Conservation (phyloP, 2,329 filamentous ascomycete genomes). For the Ceratocystis cubensis region DNA sequence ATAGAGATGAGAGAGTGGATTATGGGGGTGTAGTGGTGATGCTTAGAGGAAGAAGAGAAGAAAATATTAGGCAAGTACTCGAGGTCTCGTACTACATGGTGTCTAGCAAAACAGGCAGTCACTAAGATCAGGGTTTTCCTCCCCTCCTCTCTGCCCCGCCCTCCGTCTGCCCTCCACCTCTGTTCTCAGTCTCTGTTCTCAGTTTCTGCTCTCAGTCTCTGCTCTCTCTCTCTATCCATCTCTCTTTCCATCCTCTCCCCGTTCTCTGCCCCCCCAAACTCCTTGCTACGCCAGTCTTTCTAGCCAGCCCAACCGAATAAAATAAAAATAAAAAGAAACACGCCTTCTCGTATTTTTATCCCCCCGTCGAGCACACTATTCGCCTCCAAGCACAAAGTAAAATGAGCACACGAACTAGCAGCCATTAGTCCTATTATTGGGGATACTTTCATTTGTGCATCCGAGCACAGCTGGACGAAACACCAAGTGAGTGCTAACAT, state of each 20-base stretch:
- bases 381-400: background rate
- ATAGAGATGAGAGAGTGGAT: background rate
- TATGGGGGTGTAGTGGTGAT: background rate
- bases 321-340: too few relatives aligned
- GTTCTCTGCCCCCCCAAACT: too few relatives aligned
- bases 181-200: too few relatives aligned
- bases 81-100: too few relatives aligned
- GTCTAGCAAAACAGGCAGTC: background rate
- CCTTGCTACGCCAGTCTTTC: too few relatives aligned
- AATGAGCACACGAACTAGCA: background rate
- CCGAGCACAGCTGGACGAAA: conserved; percentile 2
- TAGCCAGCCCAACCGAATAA: too few relatives aligned
- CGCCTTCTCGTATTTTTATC: background rate
- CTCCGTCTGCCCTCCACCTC: too few relatives aligned
- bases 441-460: background rate
- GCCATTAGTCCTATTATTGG: background rate
- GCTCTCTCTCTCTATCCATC: too few relatives aligned
- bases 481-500: background rate
- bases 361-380: background rate
- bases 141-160: too few relatives aligned
- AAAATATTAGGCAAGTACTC: background rate
- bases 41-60: background rate
- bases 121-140: too few relatives aligned
- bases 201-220: too few relatives aligned
- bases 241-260: too few relatives aligned